Evolutionary conservation across 805 yeast species (phyloP), one percentile per base, ranked within the genome.

Genomic region (Starmerella lactis-condensi): DNA sequence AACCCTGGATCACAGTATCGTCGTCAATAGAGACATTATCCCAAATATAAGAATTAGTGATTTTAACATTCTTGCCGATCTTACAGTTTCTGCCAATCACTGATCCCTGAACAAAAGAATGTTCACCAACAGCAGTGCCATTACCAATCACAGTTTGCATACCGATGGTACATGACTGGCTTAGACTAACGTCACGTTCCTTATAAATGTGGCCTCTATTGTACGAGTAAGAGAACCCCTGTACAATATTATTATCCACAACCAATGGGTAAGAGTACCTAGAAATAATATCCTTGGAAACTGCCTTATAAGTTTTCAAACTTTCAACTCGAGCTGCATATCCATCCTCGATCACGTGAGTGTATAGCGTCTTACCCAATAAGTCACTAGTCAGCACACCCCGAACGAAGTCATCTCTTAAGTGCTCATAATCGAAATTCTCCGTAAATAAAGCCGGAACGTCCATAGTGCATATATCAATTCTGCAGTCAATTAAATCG

Each of bases 391-490:
- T 74, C 37, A 89, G 61, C 17, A 85, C 89, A 33, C 96, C 95
- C 44, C 69, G 75, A 19, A 85, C 77, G 48, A 85, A 89, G 55
- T 89, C 96, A 22, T 67, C 62, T 52, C 98, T 67, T 39, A 85
- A 60, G 31, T 68, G 60, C 53, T 85, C 94, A 52, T 83, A 89
- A 57, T 89, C 98, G 46, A 89, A 89, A 53, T 89, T 85, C 48
- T 89, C 98, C 46, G 81, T 92, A 58, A 85, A 89, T 38, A 85
- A 74, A 11, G 91, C 89, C 1, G 95, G 95, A 8, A 89, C 94
- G 42, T 74, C 81, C 2, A 92, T 81, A 5, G 95, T 65, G 54
- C 98, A 89, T 38, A 89, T 81, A 56, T 89, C 98, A 33, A 89
- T 82, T 51, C 77, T 89, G 52, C 98, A 89, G 58, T 89, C 98